Conservation (phyloP, 306 rosid species). For the Astragalus glycyphyllos region DNA sequence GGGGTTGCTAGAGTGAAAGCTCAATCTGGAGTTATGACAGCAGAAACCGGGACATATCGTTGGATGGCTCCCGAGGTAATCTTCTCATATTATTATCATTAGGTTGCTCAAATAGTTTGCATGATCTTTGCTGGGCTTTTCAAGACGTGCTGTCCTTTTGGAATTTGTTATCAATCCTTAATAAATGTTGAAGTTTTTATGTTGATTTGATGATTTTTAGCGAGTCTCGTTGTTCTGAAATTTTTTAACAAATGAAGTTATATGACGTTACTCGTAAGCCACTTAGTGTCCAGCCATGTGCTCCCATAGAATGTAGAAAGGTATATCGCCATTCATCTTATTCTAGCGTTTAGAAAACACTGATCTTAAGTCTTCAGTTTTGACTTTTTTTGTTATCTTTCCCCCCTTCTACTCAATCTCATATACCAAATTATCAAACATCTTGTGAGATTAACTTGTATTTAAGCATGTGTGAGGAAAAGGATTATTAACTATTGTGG, state of each 20-base stretch:
- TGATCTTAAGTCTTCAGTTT: slow-evolving; percentile 28
- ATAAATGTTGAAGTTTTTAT: not conserved
- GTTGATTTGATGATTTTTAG: slow-evolving; percentile 9
- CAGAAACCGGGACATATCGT: slow-evolving; percentile 98
- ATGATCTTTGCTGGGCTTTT: slow-evolving; percentile 36
- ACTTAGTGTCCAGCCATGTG: slow-evolving; percentile 8
- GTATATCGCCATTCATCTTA: slow-evolving; percentile 12
- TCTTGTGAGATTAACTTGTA: slow-evolving; percentile 4
- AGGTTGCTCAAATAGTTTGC: slow-evolving; percentile 40
- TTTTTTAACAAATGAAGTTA: slow-evolving; percentile 25
- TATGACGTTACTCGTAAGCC: not conserved
- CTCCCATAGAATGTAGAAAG: not conserved
- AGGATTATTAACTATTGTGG: slow-evolving; percentile 4
- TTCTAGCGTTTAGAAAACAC: not conserved
- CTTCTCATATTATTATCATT: slow-evolving; percentile 20
- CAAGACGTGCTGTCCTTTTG: not conserved
- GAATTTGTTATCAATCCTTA: slow-evolving; percentile 22
- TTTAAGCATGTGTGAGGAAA: slow-evolving; percentile 28
- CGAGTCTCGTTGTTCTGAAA: not conserved
- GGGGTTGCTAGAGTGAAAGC: slow-evolving; percentile 97
- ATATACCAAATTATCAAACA: slow-evolving; percentile 2
- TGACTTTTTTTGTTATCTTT: slow-evolving; percentile 18
- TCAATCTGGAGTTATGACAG: slow-evolving; percentile 98
- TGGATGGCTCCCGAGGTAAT: slow-evolving; percentile 99
- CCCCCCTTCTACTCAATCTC: not conserved